Evolutionary conservation across 495 filamentous ascomycete genomes (phyloP).

Genomic region (Copromyces sp.): DNA sequence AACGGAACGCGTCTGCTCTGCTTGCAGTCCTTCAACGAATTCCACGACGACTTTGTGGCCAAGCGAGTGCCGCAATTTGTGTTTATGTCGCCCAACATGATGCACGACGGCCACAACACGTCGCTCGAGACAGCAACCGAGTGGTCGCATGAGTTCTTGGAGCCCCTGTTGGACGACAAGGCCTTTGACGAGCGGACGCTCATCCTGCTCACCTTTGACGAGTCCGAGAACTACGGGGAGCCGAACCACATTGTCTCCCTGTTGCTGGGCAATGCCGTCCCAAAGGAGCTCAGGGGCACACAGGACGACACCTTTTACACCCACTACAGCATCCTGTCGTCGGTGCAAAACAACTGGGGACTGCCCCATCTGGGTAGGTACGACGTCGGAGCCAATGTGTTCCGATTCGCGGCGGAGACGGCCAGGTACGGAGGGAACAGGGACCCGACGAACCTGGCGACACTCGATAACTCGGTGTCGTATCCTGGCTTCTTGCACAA

Average conservation of each 20-base stretch:
- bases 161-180: conserved; percentile 45
- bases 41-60: conserved; percentile 43
- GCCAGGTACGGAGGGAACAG: conserved; percentile 48
- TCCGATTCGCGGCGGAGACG: conserved; percentile 48
- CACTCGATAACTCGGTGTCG: conserved; percentile 54
- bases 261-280: conserved; percentile 54
- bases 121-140: conserved; percentile 47
- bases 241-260: conserved; percentile 52
- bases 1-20: conserved; percentile 47
- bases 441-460: conserved; percentile 44
- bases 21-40: conserved; percentile 51
- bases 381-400: conserved; percentile 63
- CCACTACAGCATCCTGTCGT: conserved; percentile 58
- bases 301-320: conserved; percentile 59
- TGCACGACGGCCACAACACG: conserved; percentile 61
- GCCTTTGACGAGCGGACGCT: conserved; percentile 53
- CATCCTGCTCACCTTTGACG: conserved; percentile 61
- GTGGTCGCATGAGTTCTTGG: conserved; percentile 49
- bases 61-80: conserved; percentile 55
- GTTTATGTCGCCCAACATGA: conserved; percentile 64
- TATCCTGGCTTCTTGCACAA: conserved; percentile 47
- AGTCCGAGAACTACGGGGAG: conserved; percentile 45
- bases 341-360: conserved; percentile 56
- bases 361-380: conserved; percentile 57
- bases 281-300: conserved; percentile 44